Base-by-base conservation (phyloP, 768 basidiomycete genomes). In the Naematelia encephala region DNA sequence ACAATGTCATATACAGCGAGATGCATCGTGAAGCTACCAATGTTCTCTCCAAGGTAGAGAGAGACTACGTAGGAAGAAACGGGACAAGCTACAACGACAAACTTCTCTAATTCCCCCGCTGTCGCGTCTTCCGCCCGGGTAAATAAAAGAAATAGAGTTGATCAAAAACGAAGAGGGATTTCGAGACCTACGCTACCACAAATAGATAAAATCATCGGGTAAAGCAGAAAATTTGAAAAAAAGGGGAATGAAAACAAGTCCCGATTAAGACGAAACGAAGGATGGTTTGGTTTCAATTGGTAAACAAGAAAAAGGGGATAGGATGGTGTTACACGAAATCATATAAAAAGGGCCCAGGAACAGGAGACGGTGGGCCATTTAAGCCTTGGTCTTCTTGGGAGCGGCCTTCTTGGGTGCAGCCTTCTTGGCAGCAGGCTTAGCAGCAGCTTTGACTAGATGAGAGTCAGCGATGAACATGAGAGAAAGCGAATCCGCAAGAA, bases 341-440 rank as follows among this genome's bases (percentile, higher is more conserved):
- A 47, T 8, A 21, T 8, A 47, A 21, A 8, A 26, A 10, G 46
- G 8, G 46, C 10, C n/a, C 46, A 8, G 19, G 21, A 47, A 47
- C 46, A 19, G 46, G 46, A 8, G 11, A 8, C 19, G n/a, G 46
- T 21, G 46, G 11, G 19, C 19, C 12, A 51, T 42, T 46, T 26
- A 54, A 30, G 42, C 39, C 47, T 30, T 46, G 54, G 54, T 60
- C 63, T 72, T 72, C 65, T 72, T 72, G 46, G 68, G 57, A 43
- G 63, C 65, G 57, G 59, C 67, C 64, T 66, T 68, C 63, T 67
- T 66, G 13, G 57, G 51, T 39, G 64, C 66, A 42, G 69, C 57
- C 56, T 69, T 69, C 67, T 68, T 70, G 34, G 69, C 59, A 16
- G 64, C 58, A 47, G 67, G 53, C 75, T 82, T 81, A 3, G 79